Base-by-base conservation (phyloP, 768 basidiomycete species). In the Mycena floridula region DNA sequence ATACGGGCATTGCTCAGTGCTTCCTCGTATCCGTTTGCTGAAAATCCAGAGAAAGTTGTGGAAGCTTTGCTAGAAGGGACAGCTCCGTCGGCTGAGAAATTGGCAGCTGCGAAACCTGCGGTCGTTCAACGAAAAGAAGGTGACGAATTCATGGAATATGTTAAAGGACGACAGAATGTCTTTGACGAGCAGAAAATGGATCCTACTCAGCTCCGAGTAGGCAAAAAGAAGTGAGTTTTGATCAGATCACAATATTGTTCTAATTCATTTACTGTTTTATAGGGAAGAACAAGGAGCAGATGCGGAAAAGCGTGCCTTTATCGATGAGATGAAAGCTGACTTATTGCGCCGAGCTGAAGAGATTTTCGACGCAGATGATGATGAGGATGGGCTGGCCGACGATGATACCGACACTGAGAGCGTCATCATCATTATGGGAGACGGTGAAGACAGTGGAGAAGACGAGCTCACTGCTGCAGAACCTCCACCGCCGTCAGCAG, bases 251-350 rank as follows among this genome's bases (percentile, higher is more conserved):
- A 18, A 28, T 42, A 35, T 26, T 5, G 12, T 25, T 18, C 24
- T 37, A 25, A 40, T 41, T 43, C 45, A 18, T 42, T 51, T 25
- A 40, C 7, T 40, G 22, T 42, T 27, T 35, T 40, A 23, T 40
- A 79, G 80, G 20, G 70, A 73, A 25, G 72, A 79, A 23, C 67
- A 65, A 12, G 51, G 55, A n/a, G 55, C 58, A 15, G 54, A 77
- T 12, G 58, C 81, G 7, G 69, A 71, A 12, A 86, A 92, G 53
- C 72, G 70, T 5, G 61, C 69, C 1, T 76, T 76, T 55, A 70
- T 78, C n/a, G 81, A 82, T 32, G 66, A 82, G 51, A 85, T 93
- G 77, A 92, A 94, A 55, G 78, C 79, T 1, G 83, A 87, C 43
- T 93, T 93, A 52, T 69, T 93, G 12, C 77, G 88, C 22, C 74